Evolutionary conservation across 805 yeast genomes (phyloP).

Genomic region (Sugiyamaella smithiae): DNA sequence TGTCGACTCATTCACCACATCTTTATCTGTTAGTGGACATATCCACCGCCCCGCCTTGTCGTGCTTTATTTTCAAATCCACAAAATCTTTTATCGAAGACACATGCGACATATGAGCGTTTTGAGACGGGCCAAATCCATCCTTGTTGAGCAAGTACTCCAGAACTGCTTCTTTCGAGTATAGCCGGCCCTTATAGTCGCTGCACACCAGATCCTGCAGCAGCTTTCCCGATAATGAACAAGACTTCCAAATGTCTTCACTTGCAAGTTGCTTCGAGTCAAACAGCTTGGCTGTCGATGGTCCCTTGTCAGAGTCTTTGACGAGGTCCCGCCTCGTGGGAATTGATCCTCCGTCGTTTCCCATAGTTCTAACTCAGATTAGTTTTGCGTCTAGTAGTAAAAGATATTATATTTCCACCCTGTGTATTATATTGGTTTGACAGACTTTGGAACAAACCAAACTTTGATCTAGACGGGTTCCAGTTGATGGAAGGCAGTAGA

Average conservation of each 20-base stretch:
- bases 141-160: slow-evolving; percentile 47
- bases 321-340: slow-evolving; percentile 55
- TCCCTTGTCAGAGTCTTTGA: slow-evolving; percentile 25
- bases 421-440: too few relatives aligned
- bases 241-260: slow-evolving; percentile 39
- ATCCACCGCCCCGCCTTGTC: slow-evolving; percentile 27
- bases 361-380: too few relatives aligned
- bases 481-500: too few relatives aligned
- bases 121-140: slow-evolving; percentile 24
- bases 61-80: slow-evolving; percentile 36
- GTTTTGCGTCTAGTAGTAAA: too few relatives aligned
- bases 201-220: slow-evolving; percentile 51
- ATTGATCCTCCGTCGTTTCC: slow-evolving; percentile 67
- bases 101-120: slow-evolving; percentile 34
- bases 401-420: too few relatives aligned
- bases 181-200: slow-evolving; percentile 63
- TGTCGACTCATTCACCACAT: slow-evolving; percentile 29
- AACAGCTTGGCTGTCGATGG: slow-evolving; percentile 26
- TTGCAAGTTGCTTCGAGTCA: slow-evolving; percentile 25
- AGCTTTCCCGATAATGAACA: slow-evolving; percentile 46
- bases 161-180: slow-evolving; percentile 60
- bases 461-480: not conserved
- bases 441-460: too few relatives aligned
- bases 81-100: slow-evolving; percentile 41
- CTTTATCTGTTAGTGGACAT: slow-evolving; percentile 39